Evolutionary conservation across 2,329 filamentous ascomycete genomes (phyloP).

Genomic region (Diaporthe sp.): DNA sequence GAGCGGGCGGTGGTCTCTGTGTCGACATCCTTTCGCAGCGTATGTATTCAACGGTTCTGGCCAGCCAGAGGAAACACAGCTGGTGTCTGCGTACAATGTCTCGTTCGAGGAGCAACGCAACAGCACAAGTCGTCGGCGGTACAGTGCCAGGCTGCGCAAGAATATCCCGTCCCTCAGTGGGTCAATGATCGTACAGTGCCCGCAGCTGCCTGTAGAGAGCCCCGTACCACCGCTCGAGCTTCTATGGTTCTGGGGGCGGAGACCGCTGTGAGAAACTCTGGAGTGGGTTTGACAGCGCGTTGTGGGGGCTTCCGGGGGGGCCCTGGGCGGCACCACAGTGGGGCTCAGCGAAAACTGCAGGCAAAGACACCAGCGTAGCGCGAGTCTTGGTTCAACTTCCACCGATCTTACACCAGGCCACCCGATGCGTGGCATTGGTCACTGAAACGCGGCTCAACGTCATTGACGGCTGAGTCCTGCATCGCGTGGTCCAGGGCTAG

Average conservation of each 20-base stretch:
- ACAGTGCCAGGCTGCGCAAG: slow-evolving; percentile 4
- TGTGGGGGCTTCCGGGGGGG: not conserved
- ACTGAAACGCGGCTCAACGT: slow-evolving; percentile 39
- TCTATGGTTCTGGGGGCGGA: slow-evolving; percentile 30
- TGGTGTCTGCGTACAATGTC: not conserved
- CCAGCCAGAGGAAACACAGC: not conserved
- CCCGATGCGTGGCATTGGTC: slow-evolving; percentile 33
- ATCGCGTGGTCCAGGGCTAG: not conserved
- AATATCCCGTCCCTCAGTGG: not conserved
- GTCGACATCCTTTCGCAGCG: not conserved
- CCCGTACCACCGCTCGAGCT: not conserved
- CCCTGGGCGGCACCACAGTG: not conserved
- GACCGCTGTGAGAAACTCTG: not conserved
- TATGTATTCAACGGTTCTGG: not conserved
- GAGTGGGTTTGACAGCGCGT: slow-evolving; percentile 31
- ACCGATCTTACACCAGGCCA: slow-evolving; percentile 35
- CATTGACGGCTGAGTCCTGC: slow-evolving; percentile 32
- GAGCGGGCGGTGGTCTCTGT: too few relatives aligned
- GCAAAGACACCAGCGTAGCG: not conserved
- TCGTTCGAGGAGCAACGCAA: not conserved
- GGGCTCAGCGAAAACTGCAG: slow-evolving; percentile 3
- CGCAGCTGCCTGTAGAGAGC: not conserved
- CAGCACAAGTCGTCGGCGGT: not conserved
- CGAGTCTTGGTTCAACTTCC: not conserved
- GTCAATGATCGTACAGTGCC: slow-evolving; percentile 31